Evolutionary conservation across 495 filamentous ascomycete species (phyloP), one percentile per base, ranked within the genome.

Genomic region (Letharia columbiana): DNA sequence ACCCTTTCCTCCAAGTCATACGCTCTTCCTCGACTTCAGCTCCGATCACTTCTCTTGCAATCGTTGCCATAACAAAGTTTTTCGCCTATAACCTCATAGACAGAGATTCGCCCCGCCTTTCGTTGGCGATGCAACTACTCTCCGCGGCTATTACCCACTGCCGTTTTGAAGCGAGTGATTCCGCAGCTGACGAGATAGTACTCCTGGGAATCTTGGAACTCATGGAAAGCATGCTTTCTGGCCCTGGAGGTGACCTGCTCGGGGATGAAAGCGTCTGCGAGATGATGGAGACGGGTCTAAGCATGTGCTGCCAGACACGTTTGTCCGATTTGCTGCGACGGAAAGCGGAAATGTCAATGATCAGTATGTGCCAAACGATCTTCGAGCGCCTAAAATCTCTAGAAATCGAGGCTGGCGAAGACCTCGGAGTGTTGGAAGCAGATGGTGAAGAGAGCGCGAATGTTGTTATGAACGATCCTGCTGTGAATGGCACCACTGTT

Each of bases 241-340:
- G 95, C 2, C 91, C 94, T 0, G 91, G 93, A 40, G 94, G 95
- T 18, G 89, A 92, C 65, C 80, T 98, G 4, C 82, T 96, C 5
- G 92, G 93, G 42, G 94, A 99, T 71, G 92, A 96, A 77, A 97
- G 92, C 73, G 90, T 99, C 15, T 99, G 94, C 72, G 90, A 96
- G 73, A 98, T 99, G 94, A 98, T 99, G 94, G 94, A 96, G 75
- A 92, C 91, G 7, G 95, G 92, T 6, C 75, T 99, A 67, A 96
- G 92, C 74, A 98, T 99, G 84, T 99, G 94, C 77, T 97, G 92
- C 65, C 91, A 97, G 76, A 85, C 87, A 64, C 85, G 92, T 60
- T 83, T 99, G 61, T 96, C 94, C 23, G 94, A 97, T 71, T 85
- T 98, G 13, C 80, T 99, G 23, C 83, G 92, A 63, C 83, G 92